These are phyloP conservation scores for Pinus albicaulis DNA, from an alignment of 75 land plant species.

Conservation along the genomic window DNA sequence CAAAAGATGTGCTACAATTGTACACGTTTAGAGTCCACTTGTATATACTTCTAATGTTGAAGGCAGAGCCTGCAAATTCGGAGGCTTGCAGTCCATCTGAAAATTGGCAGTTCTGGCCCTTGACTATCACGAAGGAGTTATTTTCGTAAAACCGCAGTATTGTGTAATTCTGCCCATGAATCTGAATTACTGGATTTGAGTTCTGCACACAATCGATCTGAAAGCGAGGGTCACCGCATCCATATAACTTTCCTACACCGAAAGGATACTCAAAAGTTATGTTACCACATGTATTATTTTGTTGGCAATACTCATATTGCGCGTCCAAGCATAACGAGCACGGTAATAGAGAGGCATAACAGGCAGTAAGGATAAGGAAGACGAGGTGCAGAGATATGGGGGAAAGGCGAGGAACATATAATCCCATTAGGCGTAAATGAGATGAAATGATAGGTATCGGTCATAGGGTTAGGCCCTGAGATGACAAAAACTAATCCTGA, in stretches of 20 bases:
- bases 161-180: not conserved
- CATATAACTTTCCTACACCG: not conserved
- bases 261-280: not conserved
- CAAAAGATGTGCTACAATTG: not conserved
- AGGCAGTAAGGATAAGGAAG: not conserved
- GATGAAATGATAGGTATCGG: not conserved
- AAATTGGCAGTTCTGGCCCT: not conserved
- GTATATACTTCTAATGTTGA: not conserved
- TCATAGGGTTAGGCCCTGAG: not conserved
- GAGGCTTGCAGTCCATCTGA: not conserved
- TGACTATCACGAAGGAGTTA: not conserved
- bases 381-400: not conserved
- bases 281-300: not conserved
- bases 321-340: not conserved
- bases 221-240: not conserved
- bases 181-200: not conserved
- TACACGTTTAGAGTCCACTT: not conserved
- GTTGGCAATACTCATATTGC: not conserved
- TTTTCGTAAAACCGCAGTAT: not conserved
- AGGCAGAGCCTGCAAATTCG: not conserved
- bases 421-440: not conserved
- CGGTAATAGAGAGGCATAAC: not conserved
- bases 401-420: not conserved
- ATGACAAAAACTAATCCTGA: not conserved
- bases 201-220: not conserved